Percentiles rank a stretch among this genome's conserved stretches.
Evolutionary conservation across 495 filamentous ascomycete species (phyloP).

Genomic region (Aspergillus biplanus): DNA sequence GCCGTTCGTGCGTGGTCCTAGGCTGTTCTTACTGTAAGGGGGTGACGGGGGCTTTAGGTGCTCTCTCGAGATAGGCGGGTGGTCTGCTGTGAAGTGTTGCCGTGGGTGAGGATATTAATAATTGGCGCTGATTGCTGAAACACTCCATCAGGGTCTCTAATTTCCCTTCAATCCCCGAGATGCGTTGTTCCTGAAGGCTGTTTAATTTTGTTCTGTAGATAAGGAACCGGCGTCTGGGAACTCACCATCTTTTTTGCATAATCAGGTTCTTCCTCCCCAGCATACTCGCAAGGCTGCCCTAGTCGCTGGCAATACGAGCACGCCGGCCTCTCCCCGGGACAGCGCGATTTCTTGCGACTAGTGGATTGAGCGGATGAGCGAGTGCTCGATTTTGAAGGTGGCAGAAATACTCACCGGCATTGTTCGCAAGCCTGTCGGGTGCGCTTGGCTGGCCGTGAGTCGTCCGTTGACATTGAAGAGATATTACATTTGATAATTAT

Average conservation of each 20-base stretch:
- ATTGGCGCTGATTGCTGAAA: conserved; percentile 11
- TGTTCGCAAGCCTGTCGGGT: conserved; percentile 18
- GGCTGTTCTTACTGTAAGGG: not conserved
- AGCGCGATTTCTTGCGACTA: conserved; percentile 18
- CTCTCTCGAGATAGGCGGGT: not conserved
- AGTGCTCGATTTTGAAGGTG: not conserved
- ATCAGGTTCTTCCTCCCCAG: conserved; percentile 15
- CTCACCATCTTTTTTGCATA: conserved; percentile 14
- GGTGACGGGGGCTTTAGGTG: not conserved
- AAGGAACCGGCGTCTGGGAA: too few species aligned
- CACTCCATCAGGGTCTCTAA: conserved; percentile 13
- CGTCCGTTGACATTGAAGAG: conserved; percentile 7
- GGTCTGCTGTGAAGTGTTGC: not conserved
- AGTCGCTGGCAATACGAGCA: conserved; percentile 17
- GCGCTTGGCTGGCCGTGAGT: conserved; percentile 9
- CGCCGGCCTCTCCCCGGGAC: conserved; percentile 12
- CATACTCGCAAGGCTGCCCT: conserved; percentile 16
- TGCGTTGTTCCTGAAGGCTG: conserved; percentile 14
- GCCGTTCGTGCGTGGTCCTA: not conserved
- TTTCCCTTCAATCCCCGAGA: conserved; percentile 15
- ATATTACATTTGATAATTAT: not conserved
- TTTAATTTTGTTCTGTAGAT: not conserved
- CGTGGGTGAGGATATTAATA: not conserved
- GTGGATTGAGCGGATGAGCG: not conserved
- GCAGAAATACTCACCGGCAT: conserved; percentile 13